Evolutionary conservation across 1,139 yeast species (phyloP), one percentile per base, ranked within the genome.

Genomic region (Geotrichum restrictum): DNA sequence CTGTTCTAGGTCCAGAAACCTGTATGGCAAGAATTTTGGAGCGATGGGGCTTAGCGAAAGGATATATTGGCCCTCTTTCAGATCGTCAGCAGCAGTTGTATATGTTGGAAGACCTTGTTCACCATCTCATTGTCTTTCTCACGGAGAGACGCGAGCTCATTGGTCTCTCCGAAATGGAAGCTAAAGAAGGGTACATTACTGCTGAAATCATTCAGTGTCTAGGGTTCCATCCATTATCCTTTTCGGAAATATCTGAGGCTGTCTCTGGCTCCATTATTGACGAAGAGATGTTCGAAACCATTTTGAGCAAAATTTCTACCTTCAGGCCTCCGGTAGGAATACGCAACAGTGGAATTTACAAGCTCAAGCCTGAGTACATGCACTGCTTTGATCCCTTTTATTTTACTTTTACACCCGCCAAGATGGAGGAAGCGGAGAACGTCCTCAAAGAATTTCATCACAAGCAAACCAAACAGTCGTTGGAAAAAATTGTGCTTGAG

Each of bases 91-190:
- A 51, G n/a, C 60, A 69, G 1, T 66, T 78, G 52, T 83, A 82
- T 56, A 83, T 91, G 75, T 76, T 88, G n/a, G 96, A 91, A 62
- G 97, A 89, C 63, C 84, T 88, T 60, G 61, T 88, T 52, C 78
- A 83, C 51, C 81, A 84, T 53, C 73, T 91, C 59, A 84, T 89
- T 45, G 82, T 81, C 53, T 59, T 88, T 13, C 67, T 88, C 8
- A 79, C 86, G 2, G 96, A 88, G 60, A 80, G 87, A 50, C 68
- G 80, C 7, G 80, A 81, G 56, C 70, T 88, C 40, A 72, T 74
- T 34, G 80, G 82, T 3, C 63, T 74, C 2, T 69, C 76, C 0
- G 79, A 47, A 31, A 76, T 75, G 5, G 80, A 75, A 14, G 74
- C 81, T 2, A 75, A 74, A 16, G 78, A 77, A 51, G 68, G 70